Conservation (phyloP, 257 asterid species). For the Ocimum tenuiflorum region DNA sequence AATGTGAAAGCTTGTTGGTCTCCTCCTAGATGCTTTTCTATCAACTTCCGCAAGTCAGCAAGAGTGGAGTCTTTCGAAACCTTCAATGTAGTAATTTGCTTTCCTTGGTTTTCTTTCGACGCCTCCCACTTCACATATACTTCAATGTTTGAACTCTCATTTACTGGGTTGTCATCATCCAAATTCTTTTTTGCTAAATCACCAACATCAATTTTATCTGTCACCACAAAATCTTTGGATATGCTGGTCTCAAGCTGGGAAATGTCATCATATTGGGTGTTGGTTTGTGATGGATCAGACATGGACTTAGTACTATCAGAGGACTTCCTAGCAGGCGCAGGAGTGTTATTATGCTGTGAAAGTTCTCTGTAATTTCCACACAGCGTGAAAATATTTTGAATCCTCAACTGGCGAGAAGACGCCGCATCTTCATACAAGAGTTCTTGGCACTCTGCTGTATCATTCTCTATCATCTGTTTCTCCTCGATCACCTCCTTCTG, state of each 20-base stretch:
- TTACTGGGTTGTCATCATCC: constrained; percentile 33
- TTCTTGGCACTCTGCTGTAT: constrained; percentile 13
- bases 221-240: constrained; percentile 10
- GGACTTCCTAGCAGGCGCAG: constrained; percentile 13
- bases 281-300: not conserved
- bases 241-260: not conserved
- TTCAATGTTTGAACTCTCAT: constrained; percentile 28
- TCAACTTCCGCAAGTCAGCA: constrained; percentile 74
- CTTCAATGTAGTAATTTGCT: constrained; percentile 50
- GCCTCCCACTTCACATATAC: constrained; percentile 83
- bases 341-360: constrained; percentile 28
- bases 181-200: constrained; percentile 15
- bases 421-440: constrained; percentile 22
- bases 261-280: not conserved
- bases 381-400: constrained; percentile 63
- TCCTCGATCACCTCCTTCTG: constrained; percentile 80
- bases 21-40: constrained; percentile 62
- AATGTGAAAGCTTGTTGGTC: constrained; percentile 55
- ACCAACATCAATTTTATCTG: constrained; percentile 10
- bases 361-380: constrained; percentile 65
- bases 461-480: constrained; percentile 34
- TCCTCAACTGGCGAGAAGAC: constrained; percentile 40
- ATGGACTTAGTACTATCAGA: not conserved
- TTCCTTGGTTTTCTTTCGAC: constrained; percentile 65
- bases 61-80: constrained; percentile 57